Evolutionary conservation across 1,284 basidiomycete genomes (phyloP), one percentile per base, ranked within the genome.

Genomic region (Leccinum subspadiceum): DNA sequence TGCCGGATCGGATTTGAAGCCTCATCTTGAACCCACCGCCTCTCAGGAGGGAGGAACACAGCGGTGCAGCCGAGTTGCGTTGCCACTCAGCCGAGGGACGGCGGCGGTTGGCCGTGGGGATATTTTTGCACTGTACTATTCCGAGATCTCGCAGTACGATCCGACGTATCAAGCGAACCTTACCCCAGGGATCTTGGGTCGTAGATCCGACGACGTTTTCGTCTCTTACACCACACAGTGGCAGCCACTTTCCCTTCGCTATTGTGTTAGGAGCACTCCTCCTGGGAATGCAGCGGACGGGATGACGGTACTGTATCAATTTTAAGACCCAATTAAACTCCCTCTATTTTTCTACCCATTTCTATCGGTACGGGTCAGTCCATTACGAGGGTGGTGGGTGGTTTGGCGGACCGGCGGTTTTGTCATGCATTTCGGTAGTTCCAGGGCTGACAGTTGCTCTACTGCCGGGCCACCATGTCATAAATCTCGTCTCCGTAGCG

Each of bases 371-470:
- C 31, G 31, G 31, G 31, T 31, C 31, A 58, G 64, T 59, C 58
- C 64, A 72, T 72, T 70, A 69, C 65, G 67, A 68, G 65, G 58
- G 54, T 20, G 41, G 41, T 44, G 41, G 41, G 12, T 53, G 50
- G 52, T 54, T 60, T 61, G 53, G 66, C 66, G 65, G 60, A n/a
- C 66, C 60, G 66, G 53, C 8, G 15, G 60, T 65, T 56, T 65
- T 56, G 68, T 58, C 61, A 59, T 44, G 17, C 24, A 54, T n/a
- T 7, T 44, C 53, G 37, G 35, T 20, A 17, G 29, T 52, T 52
- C 57, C 67, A 66, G 65, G 64, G 64, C 52, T 54, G 56, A 15
- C 63, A 41, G 50, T 24, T 35, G 44, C 44, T 50, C 37, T 15
- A 44, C 50, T 41, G 53, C 39, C 41, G 41, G 41, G n/a, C 39